A percentile compares a stretch with the other conserved stretches of the same genome.
Conservation (phyloP, 257 asterid species). For the Primulina eburnea region DNA sequence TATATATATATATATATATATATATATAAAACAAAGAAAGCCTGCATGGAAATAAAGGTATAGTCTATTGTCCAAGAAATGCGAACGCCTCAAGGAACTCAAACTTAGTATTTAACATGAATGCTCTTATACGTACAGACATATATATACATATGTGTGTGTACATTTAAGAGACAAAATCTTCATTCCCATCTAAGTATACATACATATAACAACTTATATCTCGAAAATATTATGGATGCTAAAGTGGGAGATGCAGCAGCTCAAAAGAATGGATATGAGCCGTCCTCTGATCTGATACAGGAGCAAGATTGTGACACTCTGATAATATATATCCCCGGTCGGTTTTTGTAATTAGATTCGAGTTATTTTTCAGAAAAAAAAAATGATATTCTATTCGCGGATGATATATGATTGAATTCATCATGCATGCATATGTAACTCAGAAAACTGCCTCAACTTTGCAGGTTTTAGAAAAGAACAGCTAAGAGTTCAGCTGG, state of each 20-base stretch:
- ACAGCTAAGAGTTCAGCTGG: constrained; percentile 51
- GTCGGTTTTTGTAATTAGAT: constrained; percentile 22
- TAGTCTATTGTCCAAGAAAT: constrained; percentile 19
- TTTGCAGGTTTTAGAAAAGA: constrained; percentile 58
- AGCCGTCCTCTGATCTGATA: constrained; percentile 46
- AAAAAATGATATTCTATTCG: too few species aligned
- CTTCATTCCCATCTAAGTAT: not conserved
- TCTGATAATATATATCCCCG: constrained; percentile 53
- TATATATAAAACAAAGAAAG: not conserved
- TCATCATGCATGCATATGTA: not conserved
- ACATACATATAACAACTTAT: not conserved
- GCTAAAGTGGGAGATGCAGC: constrained; percentile 28
- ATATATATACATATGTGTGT: not conserved
- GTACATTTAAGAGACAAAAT: not conserved
- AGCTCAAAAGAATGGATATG: constrained; percentile 33
- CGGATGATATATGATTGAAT: not conserved
- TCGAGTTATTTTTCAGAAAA: not conserved
- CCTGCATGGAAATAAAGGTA: constrained; percentile 23
- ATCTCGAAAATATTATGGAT: constrained; percentile 24
- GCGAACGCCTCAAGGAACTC: not conserved
- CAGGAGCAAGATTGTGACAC: constrained; percentile 56
- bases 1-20: not conserved
- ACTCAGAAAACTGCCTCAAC: not conserved
- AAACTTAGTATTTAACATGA: not conserved
- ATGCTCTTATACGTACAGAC: not conserved